Conservation (phyloP, 139 green algal species). For the Volvox africanus region DNA sequence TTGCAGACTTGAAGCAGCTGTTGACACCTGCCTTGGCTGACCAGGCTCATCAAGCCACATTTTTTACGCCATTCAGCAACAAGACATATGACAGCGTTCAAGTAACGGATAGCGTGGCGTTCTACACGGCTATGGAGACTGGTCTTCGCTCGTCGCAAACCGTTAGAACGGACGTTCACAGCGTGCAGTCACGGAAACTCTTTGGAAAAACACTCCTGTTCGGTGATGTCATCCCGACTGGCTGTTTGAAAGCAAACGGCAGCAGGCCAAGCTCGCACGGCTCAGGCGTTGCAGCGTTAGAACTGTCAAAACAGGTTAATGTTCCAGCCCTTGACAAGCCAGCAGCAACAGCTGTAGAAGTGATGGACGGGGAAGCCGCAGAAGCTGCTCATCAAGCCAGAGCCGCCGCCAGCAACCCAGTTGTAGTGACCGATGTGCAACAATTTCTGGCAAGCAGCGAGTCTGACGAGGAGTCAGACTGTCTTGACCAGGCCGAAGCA, state of each 20-base stretch:
- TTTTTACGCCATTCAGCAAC: slow-evolving; percentile 34
- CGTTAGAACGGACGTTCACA: background rate
- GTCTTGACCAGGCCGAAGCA: background rate
- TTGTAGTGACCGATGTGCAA: background rate
- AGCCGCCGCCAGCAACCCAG: background rate
- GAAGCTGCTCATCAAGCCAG: background rate
- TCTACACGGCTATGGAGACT: slow-evolving; percentile 17
- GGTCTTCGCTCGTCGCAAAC: background rate
- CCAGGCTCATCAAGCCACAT: background rate
- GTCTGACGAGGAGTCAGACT: background rate
- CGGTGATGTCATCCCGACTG: background rate
- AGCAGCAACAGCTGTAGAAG: background rate
- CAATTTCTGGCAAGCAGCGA: background rate
- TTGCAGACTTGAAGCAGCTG: background rate
- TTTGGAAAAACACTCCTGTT: background rate
- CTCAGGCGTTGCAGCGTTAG: background rate
- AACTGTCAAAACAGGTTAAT: background rate
- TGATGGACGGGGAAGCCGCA: too few species aligned
- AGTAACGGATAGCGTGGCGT: background rate
- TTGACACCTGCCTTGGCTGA: background rate
- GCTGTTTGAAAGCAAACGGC: background rate
- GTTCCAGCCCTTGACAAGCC: background rate
- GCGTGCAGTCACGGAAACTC: background rate
- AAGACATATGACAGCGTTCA: background rate
- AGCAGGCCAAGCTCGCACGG: background rate